Conservation (phyloP, 352 stramenopile genomes). For the Globisporangium rhizosaccharum region DNA sequence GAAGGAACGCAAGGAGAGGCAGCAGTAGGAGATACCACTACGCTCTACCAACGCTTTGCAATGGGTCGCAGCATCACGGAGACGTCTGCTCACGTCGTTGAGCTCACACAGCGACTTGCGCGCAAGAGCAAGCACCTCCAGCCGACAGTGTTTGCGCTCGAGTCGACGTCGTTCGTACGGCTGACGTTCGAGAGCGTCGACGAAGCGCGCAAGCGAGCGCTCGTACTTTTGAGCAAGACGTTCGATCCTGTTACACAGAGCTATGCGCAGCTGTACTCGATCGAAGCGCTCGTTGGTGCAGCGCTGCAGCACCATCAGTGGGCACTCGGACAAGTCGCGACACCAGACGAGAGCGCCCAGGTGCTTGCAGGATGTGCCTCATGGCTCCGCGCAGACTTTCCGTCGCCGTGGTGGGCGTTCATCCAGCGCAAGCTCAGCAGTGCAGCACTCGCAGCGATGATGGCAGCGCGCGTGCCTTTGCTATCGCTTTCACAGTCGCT, state of each 20-base stretch:
- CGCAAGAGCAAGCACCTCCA: slow-evolving; percentile 19
- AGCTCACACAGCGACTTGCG: slow-evolving; percentile 31
- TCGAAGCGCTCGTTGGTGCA: slow-evolving; percentile 48
- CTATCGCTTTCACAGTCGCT: background rate
- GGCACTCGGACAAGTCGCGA: slow-evolving; percentile 38
- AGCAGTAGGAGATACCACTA: background rate
- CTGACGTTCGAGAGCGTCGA: slow-evolving; percentile 69
- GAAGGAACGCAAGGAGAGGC: background rate
- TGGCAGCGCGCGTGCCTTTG: background rate
- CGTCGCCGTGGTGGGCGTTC: slow-evolving; percentile 43
- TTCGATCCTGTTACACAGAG: slow-evolving; percentile 56
- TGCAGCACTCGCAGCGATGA: slow-evolving; percentile 2
- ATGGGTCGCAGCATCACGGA: slow-evolving; percentile 30
- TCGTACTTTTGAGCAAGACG: slow-evolving; percentile 70
- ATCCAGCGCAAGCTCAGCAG: slow-evolving; percentile 19
- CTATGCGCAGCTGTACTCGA: slow-evolving; percentile 55
- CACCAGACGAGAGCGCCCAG: slow-evolving; percentile 22
- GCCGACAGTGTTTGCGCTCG: slow-evolving; percentile 13
- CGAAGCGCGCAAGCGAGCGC: slow-evolving; percentile 55
- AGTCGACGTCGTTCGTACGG: slow-evolving; percentile 52
- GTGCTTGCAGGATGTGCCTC: slow-evolving; percentile 23
- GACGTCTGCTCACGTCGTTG: slow-evolving; percentile 36
- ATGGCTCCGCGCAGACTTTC: slow-evolving; percentile 45
- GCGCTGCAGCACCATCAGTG: slow-evolving; percentile 61
- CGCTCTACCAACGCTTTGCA: slow-evolving; percentile 30